Percentiles rank a stretch among this genome's conserved stretches.
These are phyloP conservation scores for Diatrype stigma DNA, from an alignment of 2,329 filamentous ascomycete species.

Conservation along the genomic window DNA sequence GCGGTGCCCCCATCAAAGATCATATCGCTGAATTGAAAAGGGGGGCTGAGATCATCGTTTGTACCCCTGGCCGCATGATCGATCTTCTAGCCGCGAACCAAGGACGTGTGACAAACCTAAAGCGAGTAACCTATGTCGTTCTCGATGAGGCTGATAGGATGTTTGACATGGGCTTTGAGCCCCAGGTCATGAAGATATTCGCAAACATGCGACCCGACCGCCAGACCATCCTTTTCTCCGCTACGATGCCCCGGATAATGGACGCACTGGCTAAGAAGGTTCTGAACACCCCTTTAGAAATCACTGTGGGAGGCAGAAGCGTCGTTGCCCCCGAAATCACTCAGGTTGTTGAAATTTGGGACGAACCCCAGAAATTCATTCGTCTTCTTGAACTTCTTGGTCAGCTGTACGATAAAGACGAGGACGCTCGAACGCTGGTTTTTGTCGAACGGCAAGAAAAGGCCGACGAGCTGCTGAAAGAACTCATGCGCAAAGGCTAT, in stretches of 20 bases:
- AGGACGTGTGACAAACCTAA: slow-evolving; percentile 88
- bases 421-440: slow-evolving; percentile 84
- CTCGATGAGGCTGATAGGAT: slow-evolving; percentile 97
- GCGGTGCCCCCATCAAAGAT: slow-evolving; percentile 92
- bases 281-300: slow-evolving; percentile 79
- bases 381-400: slow-evolving; percentile 83
- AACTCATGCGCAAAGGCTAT: slow-evolving; percentile 79
- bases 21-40: slow-evolving; percentile 96
- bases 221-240: slow-evolving; percentile 93
- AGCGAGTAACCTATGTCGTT: slow-evolving; percentile 86
- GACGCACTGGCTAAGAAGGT: slow-evolving; percentile 87
- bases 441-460: slow-evolving; percentile 93
- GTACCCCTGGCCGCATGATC: slow-evolving; percentile 92
- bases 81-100: slow-evolving; percentile 91
- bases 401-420: slow-evolving; percentile 78
- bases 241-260: slow-evolving; percentile 92
- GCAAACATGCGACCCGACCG: slow-evolving; percentile 86
- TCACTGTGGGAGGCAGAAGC: slow-evolving; percentile 83
- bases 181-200: slow-evolving; percentile 96
- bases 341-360: slow-evolving; percentile 83
- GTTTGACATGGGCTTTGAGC: slow-evolving; percentile 99
- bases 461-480: slow-evolving; percentile 73
- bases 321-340: slow-evolving; percentile 89
- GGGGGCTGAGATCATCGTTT: slow-evolving; percentile 91
- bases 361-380: slow-evolving; percentile 78